Base-by-base conservation (phyloP, 2,329 filamentous ascomycete species). In the Cryphonectria japonica region DNA sequence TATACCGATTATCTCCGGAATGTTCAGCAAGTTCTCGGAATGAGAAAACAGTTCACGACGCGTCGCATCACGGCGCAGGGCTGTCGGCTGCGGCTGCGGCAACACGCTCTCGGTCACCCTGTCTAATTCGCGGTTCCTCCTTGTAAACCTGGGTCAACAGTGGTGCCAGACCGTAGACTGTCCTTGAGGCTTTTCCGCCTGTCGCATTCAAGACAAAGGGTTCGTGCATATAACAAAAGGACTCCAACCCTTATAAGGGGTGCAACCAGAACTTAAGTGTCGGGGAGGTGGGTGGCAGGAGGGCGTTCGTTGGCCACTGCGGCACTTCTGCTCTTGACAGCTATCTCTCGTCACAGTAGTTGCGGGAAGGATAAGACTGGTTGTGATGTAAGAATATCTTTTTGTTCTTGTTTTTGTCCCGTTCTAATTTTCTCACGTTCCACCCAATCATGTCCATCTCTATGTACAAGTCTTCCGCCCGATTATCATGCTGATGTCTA, bases 381-480 rank as follows among this genome's bases (percentile, higher is more conserved):
- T 59, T 19, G 14, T 37, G 37, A 65, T 59, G 37, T 19, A 43
- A 26, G 26, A 26, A 16, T 39, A 34, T 34, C 37, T 66, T 57
- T 41, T 63, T 41, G 29, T 41, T 61, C 14, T 29, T 39, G 32
- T 34, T 64, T 43, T 39, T 41, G 26, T 16, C 19, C n/a, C 37
- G 22, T 29, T 64, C 37, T 64, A n/a, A 8, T 50, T 46, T 62
- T 66, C 50, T 41, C 41, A 26, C 22, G 39, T 46, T 41, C 59
- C 43, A 32, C 34, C 22, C n/a, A 16, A 39, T 59, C 16, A 46
- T 62, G 13, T 54, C 41, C 61, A 68, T 59, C 72, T 76, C 74
- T 79, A 78, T 80, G 72, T 83, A 83, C 77, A 83, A 67, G 73
- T 77, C 57, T 69, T 70, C 69, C 60, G 62, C 39, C 62, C n/a